Percentiles rank a stretch among this genome's conserved stretches.
phyloP scores from a whole-genome alignment of 2,329 filamentous ascomycete species.

The Mollisia scopiformis region DNA sequence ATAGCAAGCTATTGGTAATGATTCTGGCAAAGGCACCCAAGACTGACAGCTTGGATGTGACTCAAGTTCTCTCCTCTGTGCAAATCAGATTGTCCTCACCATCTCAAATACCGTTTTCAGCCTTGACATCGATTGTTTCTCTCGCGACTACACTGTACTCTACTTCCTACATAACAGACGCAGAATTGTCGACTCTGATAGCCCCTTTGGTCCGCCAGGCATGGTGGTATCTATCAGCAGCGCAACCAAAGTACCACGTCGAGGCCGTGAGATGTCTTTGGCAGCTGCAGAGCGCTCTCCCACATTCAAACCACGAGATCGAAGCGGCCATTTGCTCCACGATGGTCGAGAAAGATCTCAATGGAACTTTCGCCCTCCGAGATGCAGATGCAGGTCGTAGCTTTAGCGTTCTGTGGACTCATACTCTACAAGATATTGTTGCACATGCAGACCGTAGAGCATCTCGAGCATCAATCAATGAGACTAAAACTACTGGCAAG shows the following conservation, averaged over 20 bases:
- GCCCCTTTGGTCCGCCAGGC: conserved; percentile 70
- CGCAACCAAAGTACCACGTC: conserved; percentile 89
- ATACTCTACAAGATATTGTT: conserved; percentile 64
- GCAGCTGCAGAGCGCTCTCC: conserved; percentile 77
- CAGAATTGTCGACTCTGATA: conserved; percentile 65
- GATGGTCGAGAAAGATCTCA: conserved; percentile 59
- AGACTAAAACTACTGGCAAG: conserved; percentile 41
- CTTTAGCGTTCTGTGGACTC: conserved; percentile 82
- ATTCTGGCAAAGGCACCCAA: conserved; percentile 56
- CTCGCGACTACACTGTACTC: conserved; percentile 60
- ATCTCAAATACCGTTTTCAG: conserved; percentile 50
- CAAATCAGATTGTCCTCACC: conserved; percentile 47
- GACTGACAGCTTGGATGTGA: conserved; percentile 49
- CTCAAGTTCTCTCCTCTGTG: conserved; percentile 53
- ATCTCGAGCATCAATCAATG: conserved; percentile 47
- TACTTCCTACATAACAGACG: conserved; percentile 51
- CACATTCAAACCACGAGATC: conserved; percentile 69
- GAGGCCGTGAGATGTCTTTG: conserved; percentile 87
- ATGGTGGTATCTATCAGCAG: conserved; percentile 82
- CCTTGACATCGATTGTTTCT: conserved; percentile 61
- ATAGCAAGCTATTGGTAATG: conserved; percentile 61
- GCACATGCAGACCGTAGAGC: conserved; percentile 49
- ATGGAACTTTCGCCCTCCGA: conserved; percentile 49
- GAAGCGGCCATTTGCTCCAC: conserved; percentile 77
- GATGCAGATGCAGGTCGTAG: conserved; percentile 66